These are phyloP conservation scores for Mortierella polycephala DNA, from an alignment of 371 early-diverging fungal genomes.

Conservation along the genomic window DNA sequence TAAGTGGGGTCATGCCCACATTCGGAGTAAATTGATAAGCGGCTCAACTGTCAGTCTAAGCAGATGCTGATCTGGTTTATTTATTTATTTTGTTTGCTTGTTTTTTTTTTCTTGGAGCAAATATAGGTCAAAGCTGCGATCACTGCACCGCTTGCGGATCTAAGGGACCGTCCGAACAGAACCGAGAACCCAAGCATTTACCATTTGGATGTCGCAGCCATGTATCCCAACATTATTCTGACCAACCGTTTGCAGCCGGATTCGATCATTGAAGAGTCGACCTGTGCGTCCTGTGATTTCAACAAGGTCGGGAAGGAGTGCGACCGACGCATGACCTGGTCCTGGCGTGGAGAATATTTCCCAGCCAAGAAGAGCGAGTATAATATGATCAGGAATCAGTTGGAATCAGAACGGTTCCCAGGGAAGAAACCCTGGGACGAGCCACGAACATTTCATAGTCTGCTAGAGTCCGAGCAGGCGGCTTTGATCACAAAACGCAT, in stretches of 20 bases:
- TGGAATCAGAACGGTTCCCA: constrained; percentile 86
- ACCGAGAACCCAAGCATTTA: constrained; percentile 94
- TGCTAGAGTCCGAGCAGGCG: constrained; percentile 76
- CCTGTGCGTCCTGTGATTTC: constrained; percentile 97
- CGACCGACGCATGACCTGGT: constrained; percentile 97
- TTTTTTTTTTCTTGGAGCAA: background rate
- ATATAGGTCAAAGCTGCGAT: constrained; percentile 67
- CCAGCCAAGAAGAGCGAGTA: constrained; percentile 93
- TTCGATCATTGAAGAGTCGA: constrained; percentile 92
- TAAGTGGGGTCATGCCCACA: constrained; percentile 1
- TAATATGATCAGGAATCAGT: constrained; percentile 90
- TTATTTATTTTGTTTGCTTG: background rate
- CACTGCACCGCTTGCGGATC: constrained; percentile 63
- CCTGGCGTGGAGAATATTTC: constrained; percentile 97
- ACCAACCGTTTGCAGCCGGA: constrained; percentile 99
- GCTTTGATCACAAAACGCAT: constrained; percentile 84
- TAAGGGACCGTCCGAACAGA: constrained; percentile 81
- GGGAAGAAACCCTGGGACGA: constrained; percentile 66
- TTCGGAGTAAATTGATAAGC: background rate
- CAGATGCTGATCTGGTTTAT: background rate
- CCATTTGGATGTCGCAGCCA: constrained; percentile 99
- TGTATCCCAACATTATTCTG: constrained; percentile 99
- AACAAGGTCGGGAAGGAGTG: constrained; percentile 90
- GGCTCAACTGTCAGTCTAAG: background rate
- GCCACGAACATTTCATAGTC: constrained; percentile 73